Evolutionary conservation across 164 flowering plant species (phyloP).

Genomic region (Magnolia sinica): DNA sequence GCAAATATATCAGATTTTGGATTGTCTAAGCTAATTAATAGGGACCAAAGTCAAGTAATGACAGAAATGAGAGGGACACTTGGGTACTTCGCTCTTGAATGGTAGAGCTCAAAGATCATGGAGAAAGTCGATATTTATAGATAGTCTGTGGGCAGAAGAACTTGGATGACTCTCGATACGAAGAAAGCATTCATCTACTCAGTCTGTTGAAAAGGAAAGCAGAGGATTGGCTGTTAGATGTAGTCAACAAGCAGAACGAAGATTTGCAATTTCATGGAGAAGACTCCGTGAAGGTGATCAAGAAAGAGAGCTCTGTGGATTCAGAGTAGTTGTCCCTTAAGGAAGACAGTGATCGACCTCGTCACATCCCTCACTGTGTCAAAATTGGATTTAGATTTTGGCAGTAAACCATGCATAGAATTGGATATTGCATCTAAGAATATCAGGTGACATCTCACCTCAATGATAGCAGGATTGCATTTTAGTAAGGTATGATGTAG

Average conservation of each 20-base stretch:
- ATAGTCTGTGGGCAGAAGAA: constrained; percentile 22
- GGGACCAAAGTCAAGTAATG: constrained; percentile 23
- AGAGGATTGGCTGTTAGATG: constrained; percentile 9
- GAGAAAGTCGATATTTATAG: constrained; percentile 30
- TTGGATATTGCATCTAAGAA: too few relatives aligned
- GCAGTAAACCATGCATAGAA: too few relatives aligned
- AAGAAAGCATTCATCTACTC: constrained; percentile 7
- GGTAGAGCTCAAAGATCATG: constrained; percentile 12
- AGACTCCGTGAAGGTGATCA: constrained; percentile 13
- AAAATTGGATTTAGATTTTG: too few relatives aligned
- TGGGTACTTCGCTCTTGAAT: constrained; percentile 17
- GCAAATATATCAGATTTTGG: constrained; percentile 30
- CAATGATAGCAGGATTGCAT: too few relatives aligned
- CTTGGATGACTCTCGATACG: constrained; percentile 13
- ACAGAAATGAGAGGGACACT: constrained; percentile 18
- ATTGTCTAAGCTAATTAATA: constrained; percentile 12
- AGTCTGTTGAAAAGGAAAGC: constrained; percentile 9
- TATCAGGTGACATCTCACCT: too few relatives aligned
- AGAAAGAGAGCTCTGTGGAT: neutral
- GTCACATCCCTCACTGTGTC: too few relatives aligned
- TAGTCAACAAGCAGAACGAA: constrained; percentile 3
- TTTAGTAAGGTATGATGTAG: too few relatives aligned
- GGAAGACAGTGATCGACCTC: too few relatives aligned
- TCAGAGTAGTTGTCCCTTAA: too few relatives aligned
- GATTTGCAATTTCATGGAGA: constrained; percentile 6